A percentile compares a stretch with the other conserved stretches of the same genome.
Evolutionary conservation across 768 basidiomycete genomes (phyloP).

Genomic region (Mycena rebaudengoi): DNA sequence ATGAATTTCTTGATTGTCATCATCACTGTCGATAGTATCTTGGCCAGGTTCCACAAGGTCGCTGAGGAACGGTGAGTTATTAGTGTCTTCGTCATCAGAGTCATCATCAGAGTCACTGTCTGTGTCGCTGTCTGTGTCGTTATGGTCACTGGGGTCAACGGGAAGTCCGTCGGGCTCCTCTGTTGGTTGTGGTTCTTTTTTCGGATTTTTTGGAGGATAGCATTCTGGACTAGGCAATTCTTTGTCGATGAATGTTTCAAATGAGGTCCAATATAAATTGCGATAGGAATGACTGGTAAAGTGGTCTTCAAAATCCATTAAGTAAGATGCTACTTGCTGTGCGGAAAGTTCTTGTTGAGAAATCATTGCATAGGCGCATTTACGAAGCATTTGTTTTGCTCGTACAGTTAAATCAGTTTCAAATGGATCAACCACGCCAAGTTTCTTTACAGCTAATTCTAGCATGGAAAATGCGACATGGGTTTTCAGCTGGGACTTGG

Average conservation of each 20-base stretch:
- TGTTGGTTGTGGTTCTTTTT: background rate
- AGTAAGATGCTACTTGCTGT: slow-evolving; percentile 37
- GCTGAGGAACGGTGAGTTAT: background rate
- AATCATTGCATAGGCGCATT: slow-evolving; percentile 32
- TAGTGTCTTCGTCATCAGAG: background rate
- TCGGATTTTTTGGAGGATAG: background rate
- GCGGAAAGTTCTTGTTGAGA: slow-evolving; percentile 34
- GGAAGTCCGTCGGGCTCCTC: background rate
- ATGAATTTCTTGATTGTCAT: slow-evolving; percentile 2
- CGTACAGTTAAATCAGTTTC: background rate
- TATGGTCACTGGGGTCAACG: background rate
- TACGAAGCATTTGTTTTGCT: slow-evolving; percentile 35
- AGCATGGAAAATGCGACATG: slow-evolving; percentile 28
- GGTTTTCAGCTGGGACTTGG: slow-evolving; percentile 32
- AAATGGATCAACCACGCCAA: slow-evolving; percentile 18
- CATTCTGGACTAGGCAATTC: slow-evolving; percentile 7
- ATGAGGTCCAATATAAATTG: slow-evolving; percentile 35
- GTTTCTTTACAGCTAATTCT: slow-evolving; percentile 21
- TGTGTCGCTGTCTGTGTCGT: background rate
- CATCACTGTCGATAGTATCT: slow-evolving; percentile 12
- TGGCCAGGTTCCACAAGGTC: background rate
- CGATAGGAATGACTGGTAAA: slow-evolving; percentile 37
- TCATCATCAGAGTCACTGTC: background rate
- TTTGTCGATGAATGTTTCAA: slow-evolving; percentile 9
- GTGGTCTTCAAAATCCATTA: slow-evolving; percentile 36